Percentiles rank a stretch among this genome's conserved stretches.
phyloP scores from a whole-genome alignment of 225 moss, liverwort and hornwort genomes.

The Sphagnum tenellum region DNA sequence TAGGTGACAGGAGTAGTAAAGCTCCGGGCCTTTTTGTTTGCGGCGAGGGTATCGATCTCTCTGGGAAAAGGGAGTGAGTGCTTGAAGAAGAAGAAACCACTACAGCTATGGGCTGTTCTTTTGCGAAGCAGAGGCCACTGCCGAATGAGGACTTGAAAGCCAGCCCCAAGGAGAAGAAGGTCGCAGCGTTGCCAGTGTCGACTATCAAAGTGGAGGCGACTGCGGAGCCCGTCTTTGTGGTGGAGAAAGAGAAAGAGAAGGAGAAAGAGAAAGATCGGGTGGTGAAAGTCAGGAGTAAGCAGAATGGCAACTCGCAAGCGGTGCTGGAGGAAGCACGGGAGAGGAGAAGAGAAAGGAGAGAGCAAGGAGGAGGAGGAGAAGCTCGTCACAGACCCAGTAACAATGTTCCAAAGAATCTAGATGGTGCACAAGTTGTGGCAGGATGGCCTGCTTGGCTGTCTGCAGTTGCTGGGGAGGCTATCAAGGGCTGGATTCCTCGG shows the following conservation, averaged over 20 bases:
- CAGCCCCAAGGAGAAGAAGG: conserved; percentile 73
- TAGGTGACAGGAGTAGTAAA: no score
- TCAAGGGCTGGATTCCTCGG: conserved; percentile 99
- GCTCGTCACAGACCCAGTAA: conserved; percentile 59
- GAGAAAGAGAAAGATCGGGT: conserved; percentile 54
- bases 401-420: conserved; percentile 44
- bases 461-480: conserved; percentile 90
- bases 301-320: conserved; percentile 30
- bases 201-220: conserved; percentile 5
- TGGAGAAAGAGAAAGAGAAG: conserved; percentile 69
- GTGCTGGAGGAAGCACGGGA: conserved; percentile 37
- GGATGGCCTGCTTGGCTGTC: conserved; percentile 98
- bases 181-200: conserved; percentile 31
- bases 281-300: conserved; percentile 43
- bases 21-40: no score
- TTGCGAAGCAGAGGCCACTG: conserved; percentile 49
- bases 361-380: conserved; percentile 18
- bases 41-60: no score
- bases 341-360: conserved; percentile 52
- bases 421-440: conserved; percentile 92
- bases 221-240: conserved; percentile 31
- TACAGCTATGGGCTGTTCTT: conserved; percentile 87
- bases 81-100: not conserved
- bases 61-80: no score
- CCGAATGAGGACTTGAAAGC: conserved; percentile 59